Evolutionary conservation across 768 basidiomycete species (phyloP).

Genomic region (Leccinum boreale): DNA sequence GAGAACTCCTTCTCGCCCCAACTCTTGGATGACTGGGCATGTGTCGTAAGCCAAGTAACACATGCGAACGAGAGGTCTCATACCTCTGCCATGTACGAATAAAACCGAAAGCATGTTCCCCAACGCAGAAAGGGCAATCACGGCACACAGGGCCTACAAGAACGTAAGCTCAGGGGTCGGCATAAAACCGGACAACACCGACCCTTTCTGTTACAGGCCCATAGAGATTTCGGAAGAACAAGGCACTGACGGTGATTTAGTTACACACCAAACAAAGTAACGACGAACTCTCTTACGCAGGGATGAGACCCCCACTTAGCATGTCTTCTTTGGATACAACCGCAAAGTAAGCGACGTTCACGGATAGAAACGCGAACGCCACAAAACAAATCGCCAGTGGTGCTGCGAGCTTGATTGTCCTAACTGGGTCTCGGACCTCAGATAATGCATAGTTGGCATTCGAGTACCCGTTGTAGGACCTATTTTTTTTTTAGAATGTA

Average conservation of each 20-base stretch:
- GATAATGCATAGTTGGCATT: constrained; percentile 75
- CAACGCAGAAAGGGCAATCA: constrained; percentile 62
- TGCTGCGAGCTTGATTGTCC: constrained; percentile 67
- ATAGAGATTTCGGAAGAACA: constrained; percentile 75
- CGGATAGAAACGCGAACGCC: constrained; percentile 56
- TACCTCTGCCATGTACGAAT: constrained; percentile 67
- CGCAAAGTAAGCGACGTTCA: constrained; percentile 73
- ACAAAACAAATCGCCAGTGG: constrained; percentile 62
- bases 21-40: constrained; percentile 61
- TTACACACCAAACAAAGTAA: background rate
- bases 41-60: constrained; percentile 1
- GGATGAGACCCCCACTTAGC: constrained; percentile 56
- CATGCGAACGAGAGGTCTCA: constrained; percentile 6
- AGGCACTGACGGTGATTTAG: constrained; percentile 39
- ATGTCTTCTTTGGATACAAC: constrained; percentile 72
- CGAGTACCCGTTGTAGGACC: constrained; percentile 72
- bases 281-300: constrained; percentile 48
- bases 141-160: constrained; percentile 50
- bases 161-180: constrained; percentile 1
- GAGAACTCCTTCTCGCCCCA: constrained; percentile 68
- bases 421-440: constrained; percentile 65
- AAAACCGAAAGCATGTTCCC: constrained; percentile 63
- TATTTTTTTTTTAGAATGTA: constrained; percentile 20
- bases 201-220: constrained; percentile 61
- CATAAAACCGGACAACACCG: constrained; percentile 1